Conservation (phyloP, 805 yeast genomes). For the Pichia manshurica region DNA sequence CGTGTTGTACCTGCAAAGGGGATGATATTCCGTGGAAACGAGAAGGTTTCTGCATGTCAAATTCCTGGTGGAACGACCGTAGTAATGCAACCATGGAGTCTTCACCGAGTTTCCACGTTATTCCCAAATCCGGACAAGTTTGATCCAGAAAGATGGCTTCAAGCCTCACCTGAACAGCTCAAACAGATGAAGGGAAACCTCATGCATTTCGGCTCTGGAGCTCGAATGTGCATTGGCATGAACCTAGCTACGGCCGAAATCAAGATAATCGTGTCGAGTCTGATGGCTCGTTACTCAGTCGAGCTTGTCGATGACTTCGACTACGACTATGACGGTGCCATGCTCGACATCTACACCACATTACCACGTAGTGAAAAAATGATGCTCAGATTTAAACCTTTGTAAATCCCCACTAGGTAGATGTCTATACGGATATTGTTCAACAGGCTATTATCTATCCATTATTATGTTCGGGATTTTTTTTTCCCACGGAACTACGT, state of each 20-base stretch:
- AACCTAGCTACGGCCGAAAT: conserved; percentile 62
- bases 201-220: conserved; percentile 70
- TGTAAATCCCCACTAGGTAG: background rate
- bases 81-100: conserved; percentile 60
- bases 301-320: conserved; percentile 22
- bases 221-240: conserved; percentile 71
- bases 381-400: conserved; percentile 3
- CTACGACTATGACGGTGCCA: conserved; percentile 19
- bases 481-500: too few relatives aligned
- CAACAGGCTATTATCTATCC: too few relatives aligned
- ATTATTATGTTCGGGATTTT: too few relatives aligned
- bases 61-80: conserved; percentile 52
- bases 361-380: conserved; percentile 23
- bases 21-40: conserved; percentile 24
- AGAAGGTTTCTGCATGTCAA: conserved; percentile 21
- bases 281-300: conserved; percentile 43
- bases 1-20: conserved; percentile 39
- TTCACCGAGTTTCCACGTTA: conserved; percentile 46
- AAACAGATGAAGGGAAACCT: conserved; percentile 45
- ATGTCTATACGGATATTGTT: background rate
- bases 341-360: conserved; percentile 31
- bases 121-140: conserved; percentile 45
- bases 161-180: conserved; percentile 32
- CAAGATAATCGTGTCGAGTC: conserved; percentile 48
- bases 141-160: conserved; percentile 58